phyloP scores from a whole-genome alignment of 306 rosid genomes.

The Cicer arietinum region DNA sequence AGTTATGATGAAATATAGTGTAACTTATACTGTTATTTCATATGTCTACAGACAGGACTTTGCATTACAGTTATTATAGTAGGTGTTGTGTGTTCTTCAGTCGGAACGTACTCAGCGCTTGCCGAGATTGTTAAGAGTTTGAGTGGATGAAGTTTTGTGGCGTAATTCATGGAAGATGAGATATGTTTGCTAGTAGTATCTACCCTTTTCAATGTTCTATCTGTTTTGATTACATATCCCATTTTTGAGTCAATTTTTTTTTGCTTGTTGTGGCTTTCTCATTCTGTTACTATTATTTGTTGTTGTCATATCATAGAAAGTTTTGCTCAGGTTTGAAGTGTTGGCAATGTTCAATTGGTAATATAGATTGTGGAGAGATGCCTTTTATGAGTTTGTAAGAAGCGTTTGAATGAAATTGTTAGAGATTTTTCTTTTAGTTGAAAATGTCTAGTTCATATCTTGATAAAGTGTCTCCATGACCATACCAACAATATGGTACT shows the following conservation, averaged over 20 bases:
- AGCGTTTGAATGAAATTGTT: conserved; percentile 8
- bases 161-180: conserved; percentile 12
- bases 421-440: neutral
- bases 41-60: conserved; percentile 55
- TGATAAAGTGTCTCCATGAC: conserved; percentile 3
- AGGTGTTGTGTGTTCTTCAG: conserved; percentile 59
- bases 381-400: neutral
- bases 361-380: conserved; percentile 31
- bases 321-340: conserved; percentile 42
- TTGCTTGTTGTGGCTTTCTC: neutral
- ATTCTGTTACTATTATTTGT: conserved; percentile 34
- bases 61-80: conserved; percentile 64
- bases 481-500: neutral
- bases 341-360: neutral
- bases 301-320: conserved; percentile 33
- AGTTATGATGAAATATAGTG: neutral
- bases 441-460: conserved; percentile 19
- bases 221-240: conserved; percentile 34
- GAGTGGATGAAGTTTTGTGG: conserved; percentile 52
- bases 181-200: conserved; percentile 6
- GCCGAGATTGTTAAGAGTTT: conserved; percentile 65
- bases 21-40: conserved; percentile 10
- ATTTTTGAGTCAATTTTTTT: conserved; percentile 45
- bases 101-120: conserved; percentile 86
- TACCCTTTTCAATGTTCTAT: conserved; percentile 21